Percentiles rank a stretch among this genome's conserved stretches.
These are phyloP conservation scores for Immersiella caudata DNA, from an alignment of 495 filamentous ascomycete species.

Conservation along the genomic window DNA sequence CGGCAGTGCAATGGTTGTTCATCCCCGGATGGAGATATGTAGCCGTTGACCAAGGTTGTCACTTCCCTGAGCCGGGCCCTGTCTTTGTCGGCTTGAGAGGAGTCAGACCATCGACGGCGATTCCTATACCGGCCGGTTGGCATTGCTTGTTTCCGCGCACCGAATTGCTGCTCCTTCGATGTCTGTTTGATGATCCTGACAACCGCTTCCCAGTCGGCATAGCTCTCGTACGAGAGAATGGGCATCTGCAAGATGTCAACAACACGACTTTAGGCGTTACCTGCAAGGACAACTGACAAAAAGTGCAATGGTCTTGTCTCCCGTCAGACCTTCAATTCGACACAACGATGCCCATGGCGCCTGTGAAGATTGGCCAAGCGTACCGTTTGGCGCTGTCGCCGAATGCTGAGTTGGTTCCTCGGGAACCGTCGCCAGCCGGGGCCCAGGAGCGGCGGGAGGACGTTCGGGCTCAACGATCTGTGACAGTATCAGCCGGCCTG, in stretches of 20 bases:
- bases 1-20: constrained; percentile 16
- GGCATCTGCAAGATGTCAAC: constrained; percentile 17
- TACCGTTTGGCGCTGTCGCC: too few species aligned
- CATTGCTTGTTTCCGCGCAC: too few species aligned
- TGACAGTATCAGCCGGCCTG: background rate
- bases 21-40: background rate
- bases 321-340: background rate
- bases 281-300: constrained; percentile 10
- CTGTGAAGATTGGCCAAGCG: background rate
- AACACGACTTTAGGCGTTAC: background rate
- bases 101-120: too few species aligned
- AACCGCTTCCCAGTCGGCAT: constrained; percentile 8
- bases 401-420: background rate
- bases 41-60: background rate
- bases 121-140: too few species aligned
- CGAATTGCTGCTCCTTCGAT: background rate
- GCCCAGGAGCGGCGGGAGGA: background rate
- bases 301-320: constrained; percentile 11
- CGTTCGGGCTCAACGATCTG: background rate
- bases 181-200: constrained; percentile 1
- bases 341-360: too few species aligned
- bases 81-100: background rate
- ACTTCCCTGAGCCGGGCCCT: background rate
- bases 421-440: background rate
- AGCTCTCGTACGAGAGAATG: constrained; percentile 21